phyloP scores from a whole-genome alignment of 2,329 filamentous ascomycete genomes.

The Chrysosporium keratinophilum region DNA sequence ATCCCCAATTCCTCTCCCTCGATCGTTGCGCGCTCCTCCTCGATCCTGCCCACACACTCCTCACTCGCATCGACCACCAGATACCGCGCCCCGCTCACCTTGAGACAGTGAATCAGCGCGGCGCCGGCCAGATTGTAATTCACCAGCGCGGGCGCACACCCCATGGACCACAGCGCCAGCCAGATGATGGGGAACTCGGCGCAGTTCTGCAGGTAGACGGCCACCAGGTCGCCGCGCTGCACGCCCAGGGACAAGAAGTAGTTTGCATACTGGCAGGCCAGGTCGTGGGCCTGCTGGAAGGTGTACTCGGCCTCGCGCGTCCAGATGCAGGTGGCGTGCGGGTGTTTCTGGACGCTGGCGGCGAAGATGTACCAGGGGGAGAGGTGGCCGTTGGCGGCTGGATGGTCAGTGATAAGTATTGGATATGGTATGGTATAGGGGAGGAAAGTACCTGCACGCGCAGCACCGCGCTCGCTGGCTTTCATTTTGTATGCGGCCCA shows the following conservation, averaged over 20 bases:
- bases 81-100: constrained; percentile 46
- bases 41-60: constrained; percentile 47
- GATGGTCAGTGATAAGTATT: neutral
- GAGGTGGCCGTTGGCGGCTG: constrained; percentile 43
- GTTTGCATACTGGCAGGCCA: constrained; percentile 51
- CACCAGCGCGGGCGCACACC: constrained; percentile 59
- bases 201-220: constrained; percentile 57
- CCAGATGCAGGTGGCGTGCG: constrained; percentile 54
- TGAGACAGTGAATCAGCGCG: constrained; percentile 55
- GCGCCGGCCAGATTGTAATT: constrained; percentile 58
- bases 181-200: constrained; percentile 58
- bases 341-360: constrained; percentile 43
- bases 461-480: constrained; percentile 36
- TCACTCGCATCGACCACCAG: constrained; percentile 50
- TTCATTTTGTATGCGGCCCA: constrained; percentile 1
- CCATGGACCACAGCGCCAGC: constrained; percentile 55
- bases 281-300: constrained; percentile 47
- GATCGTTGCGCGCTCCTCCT: constrained; percentile 40
- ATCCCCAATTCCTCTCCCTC: constrained; percentile 50
- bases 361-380: constrained; percentile 60
- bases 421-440: neutral
- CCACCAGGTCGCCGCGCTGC: constrained; percentile 50
- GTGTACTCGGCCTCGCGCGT: constrained; percentile 52
- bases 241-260: constrained; percentile 53
- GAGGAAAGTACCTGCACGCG: constrained; percentile 37